These are phyloP conservation scores for Termitomyces eurrhizus DNA, from an alignment of 768 basidiomycete species.

Conservation along the genomic window DNA sequence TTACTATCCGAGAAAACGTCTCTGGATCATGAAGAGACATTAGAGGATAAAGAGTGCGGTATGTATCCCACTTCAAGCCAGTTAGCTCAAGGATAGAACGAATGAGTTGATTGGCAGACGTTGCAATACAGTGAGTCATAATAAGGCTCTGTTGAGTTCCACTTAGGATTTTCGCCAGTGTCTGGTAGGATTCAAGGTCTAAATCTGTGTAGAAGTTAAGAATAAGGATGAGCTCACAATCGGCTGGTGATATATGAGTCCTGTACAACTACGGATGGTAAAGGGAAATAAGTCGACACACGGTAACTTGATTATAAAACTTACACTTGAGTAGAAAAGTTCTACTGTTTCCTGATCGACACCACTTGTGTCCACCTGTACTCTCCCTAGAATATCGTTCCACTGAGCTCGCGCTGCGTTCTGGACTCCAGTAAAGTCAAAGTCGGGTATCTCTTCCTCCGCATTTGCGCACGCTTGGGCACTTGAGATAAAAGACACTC, in stretches of 20 bases:
- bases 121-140: conserved; percentile 70
- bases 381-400: conserved; percentile 53
- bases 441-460: conserved; percentile 55
- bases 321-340: conserved; percentile 57
- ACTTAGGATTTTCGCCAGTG: conserved; percentile 60
- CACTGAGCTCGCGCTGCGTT: conserved; percentile 41
- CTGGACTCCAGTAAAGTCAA: conserved; percentile 50
- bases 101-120: conserved; percentile 28
- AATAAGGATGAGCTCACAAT: conserved; percentile 39
- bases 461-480: conserved; percentile 60
- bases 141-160: conserved; percentile 63
- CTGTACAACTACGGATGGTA: conserved; percentile 43
- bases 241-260: conserved; percentile 60
- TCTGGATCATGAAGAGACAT: conserved; percentile 62
- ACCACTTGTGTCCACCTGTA: conserved; percentile 47
- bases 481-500: conserved; percentile 61
- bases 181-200: conserved; percentile 28
- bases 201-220: not conserved
- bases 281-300: not conserved
- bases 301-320: conserved; percentile 8
- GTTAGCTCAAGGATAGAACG: not conserved
- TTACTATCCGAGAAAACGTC: conserved; percentile 54
- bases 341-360: conserved; percentile 47
- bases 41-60: conserved; percentile 56
- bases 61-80: conserved; percentile 55